Base-by-base conservation (phyloP, 371 early-diverging fungal genomes). In the Rhizopus arrhizus region DNA sequence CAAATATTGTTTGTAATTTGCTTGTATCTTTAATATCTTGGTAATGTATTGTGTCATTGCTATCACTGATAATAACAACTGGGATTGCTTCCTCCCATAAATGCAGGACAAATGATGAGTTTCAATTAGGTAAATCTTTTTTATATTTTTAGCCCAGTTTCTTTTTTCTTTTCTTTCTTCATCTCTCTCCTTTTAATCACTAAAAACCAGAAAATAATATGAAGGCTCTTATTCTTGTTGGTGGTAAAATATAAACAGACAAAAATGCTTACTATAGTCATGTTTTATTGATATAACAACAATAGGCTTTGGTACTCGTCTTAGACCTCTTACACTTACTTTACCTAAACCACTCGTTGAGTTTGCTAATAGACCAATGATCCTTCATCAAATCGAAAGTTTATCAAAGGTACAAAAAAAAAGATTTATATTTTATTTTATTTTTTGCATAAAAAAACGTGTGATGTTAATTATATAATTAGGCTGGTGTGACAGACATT, bases 331-430 rank as follows among this genome's bases (percentile, higher is more conserved):
- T 50, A 99, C 99, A 29, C 85, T 99, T 56, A 95, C 99, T 48
- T 77, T 93, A 56, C 99, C 99, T 59, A 99, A 99, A 83, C 99
- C 99, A 41, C 85, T 99, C 59, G 97, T 99, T 29, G 96, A 97
- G 72, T 99, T 99, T 80, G 95, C 93, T 49, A 99, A 99, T 86
- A 94, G 90, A 77, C 99, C 99, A 50, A 99, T 99, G 93, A 95
- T 99, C 72, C 85, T 96, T 57, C 99, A 99, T 80, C 99, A 99
- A 77, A 99, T 99, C 69, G 96, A 97, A 77, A 93, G 91, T 13
- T 84, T 99, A n/a, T 95, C 91, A 58, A 88, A 95, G 90, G 97
- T 95, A 85, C 57, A 71, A 3, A 22, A 33, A 28, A 33, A 33
- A 29, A 35, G 5, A 13, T 31, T 41, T 5, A 40, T 22, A 8